These are phyloP conservation scores for Andrographis paniculata DNA, from an alignment of 305 asterid species.

Conservation along the genomic window DNA sequence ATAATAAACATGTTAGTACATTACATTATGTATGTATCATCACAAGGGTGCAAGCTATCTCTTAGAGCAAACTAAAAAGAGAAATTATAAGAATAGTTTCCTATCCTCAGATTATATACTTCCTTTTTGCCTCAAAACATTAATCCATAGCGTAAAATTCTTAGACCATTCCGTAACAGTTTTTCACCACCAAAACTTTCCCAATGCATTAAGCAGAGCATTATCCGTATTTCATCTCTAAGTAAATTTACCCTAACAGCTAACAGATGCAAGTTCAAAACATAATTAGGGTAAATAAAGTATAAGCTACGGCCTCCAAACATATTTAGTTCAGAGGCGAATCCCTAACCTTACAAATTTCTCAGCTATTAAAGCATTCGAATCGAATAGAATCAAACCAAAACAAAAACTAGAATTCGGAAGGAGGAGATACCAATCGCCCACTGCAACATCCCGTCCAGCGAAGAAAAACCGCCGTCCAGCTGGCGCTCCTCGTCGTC, in stretches of 20 bases:
- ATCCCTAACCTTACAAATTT: no score
- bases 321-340: no score
- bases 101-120: neutral
- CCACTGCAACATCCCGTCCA: constrained; percentile 79
- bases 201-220: neutral
- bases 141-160: no score
- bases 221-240: neutral
- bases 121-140: constrained; percentile 1
- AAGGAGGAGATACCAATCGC: constrained; percentile 45
- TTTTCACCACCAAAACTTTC: neutral
- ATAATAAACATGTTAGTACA: neutral
- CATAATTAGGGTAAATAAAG: constrained; percentile 6
- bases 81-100: constrained; percentile 3
- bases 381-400: no score
- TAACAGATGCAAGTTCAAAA: constrained; percentile 2
- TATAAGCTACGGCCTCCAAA: neutral
- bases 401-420: neutral
- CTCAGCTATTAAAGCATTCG: no score
- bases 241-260: neutral
- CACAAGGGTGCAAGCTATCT: constrained; percentile 8
- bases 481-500: constrained; percentile 30
- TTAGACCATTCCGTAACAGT: no score
- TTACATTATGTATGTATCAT: neutral
- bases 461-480: constrained; percentile 75
- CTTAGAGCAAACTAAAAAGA: no score